Evolutionary conservation across 75 land plant genomes (phyloP), one percentile per base, ranked within the genome.

Genomic region (Sequoiadendron giganteum): DNA sequence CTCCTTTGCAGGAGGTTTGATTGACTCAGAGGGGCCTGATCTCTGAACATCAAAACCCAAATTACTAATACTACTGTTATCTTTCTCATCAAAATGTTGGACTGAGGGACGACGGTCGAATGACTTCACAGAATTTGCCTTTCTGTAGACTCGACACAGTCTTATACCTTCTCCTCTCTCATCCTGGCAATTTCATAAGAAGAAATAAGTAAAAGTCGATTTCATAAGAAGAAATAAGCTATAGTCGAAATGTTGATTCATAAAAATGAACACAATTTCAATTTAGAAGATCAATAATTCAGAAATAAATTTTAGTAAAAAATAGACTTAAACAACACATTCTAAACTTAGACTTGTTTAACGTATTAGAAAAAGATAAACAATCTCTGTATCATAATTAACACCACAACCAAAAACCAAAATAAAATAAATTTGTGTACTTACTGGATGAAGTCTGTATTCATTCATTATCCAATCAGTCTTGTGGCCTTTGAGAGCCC

Each of bases 381-480:
- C 38, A 36, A 0, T 0, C 38, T 0, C 38, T 36, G 38, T 36
- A 36, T 36, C 0, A 0, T 36, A 0, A 36, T 36, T 36, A 36
- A 10, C 52, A 7, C 6, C 3, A 47, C 5, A n/a, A 36, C 0
- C 38, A 36, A 0, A 47, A 47, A 47, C 5, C 5, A 47, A 1
- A 3, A 84, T 14, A 28, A 84, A 34, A 21, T 48, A 89, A 19
- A 13, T 11, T 1, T 1, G 55, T 48, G 10, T 2, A 75, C 77
- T 32, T 75, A 75, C 77, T 34, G 0, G 77, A 75, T 34, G 73
- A 88, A 92, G 47, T 5, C 93, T 90, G 42, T 90, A 92, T 86
- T 92, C 93, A 65, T 92, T 92, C 93, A 92, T 90, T 43, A 92
- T 86, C 93, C 93, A 92, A 49, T 92, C 89, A 19, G 93, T 92